Base-by-base conservation (phyloP, 805 yeast species). In the Starmerella kuoi region DNA sequence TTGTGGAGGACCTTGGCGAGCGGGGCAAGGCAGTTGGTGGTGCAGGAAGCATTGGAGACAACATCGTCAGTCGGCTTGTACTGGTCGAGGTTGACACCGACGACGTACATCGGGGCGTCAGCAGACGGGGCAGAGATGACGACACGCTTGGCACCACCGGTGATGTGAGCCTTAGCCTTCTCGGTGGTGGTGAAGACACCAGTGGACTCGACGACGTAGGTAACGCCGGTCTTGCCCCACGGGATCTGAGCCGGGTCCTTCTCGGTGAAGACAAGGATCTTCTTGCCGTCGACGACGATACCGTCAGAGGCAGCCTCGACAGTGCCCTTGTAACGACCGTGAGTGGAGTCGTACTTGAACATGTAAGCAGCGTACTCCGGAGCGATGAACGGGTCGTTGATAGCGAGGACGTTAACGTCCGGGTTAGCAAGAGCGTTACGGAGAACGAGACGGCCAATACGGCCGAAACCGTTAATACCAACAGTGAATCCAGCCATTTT, bases 261-360 rank as follows among this genome's bases (percentile, higher is more conserved):
- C 73, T 82, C 93, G 61, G 78, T 79, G 73, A 67, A 76, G 56
- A 79, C 77, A 57, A 67, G 62, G 63, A 83, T 74, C 59, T 68
- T 64, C 56, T 72, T 62, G 57, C 85, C 88, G 63, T 79, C 74
- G 62, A 84, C 74, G 42, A 48, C 20, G 65, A 79, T 64, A 60
- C 65, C 57, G 57, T 69, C 71, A 50, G 69, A 84, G 53, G 73
- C 73, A 53, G 65, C 60, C 55, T 68, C 48, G 50, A 84, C 94
- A 48, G 69, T 75, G 60, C 95, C 95, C 61, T 69, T 65, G 79
- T 65, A 85, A 62, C 69, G 71, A 60, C 94, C 93, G 72, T 84
- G 95, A 54, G 94, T 84, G 48, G 94, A 82, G 68, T 84, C 95
- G 69, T 83, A 84, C 73, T 84, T 85, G 82, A 84, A 83, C 85